Conservation (phyloP, 108 stramenopile genomes). For the Cyclotella choctawhatcheeana region DNA sequence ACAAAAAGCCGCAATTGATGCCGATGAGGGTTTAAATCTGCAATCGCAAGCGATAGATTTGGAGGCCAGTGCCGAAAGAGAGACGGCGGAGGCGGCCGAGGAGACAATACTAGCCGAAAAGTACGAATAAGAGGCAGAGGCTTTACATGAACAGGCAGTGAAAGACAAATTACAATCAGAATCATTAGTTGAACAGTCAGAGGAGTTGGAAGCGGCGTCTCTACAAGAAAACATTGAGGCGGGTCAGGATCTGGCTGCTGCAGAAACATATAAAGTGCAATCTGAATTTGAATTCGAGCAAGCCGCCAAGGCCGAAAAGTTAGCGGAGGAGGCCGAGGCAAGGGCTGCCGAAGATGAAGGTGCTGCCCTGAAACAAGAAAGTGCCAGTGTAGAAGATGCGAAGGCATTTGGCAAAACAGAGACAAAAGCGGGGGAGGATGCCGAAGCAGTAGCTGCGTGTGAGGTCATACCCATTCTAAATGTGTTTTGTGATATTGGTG, state of each 20-base stretch:
- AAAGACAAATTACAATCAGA: conserved; percentile 16
- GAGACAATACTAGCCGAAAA: conserved; percentile 13
- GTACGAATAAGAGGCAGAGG: conserved; percentile 23
- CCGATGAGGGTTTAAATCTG: conserved; percentile 28
- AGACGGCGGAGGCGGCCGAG: conserved; percentile 9
- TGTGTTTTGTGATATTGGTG: conserved; percentile 34
- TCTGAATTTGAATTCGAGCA: conserved; percentile 16
- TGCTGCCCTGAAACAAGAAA: conserved; percentile 4
- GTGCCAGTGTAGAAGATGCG: conserved; percentile 19
- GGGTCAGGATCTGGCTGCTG: conserved; percentile 11
- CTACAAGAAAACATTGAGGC: background rate
- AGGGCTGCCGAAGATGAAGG: conserved; percentile 20
- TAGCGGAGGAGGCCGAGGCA: conserved; percentile 18
- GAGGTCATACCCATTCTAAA: conserved; percentile 26
- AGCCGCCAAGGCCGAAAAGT: conserved; percentile 16
- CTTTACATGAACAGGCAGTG: conserved; percentile 13
- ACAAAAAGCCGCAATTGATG: conserved; percentile 24
- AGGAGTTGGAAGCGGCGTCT: conserved; percentile 5
- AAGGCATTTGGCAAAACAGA: conserved; percentile 33
- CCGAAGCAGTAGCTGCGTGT: conserved; percentile 33
- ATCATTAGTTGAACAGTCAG: background rate
- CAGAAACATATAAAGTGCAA: conserved; percentile 1
- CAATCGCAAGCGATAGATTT: conserved; percentile 31
- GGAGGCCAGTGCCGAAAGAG: conserved; percentile 11
- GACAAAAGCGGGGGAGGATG: conserved; percentile 25